Conservation (phyloP, 2,329 filamentous ascomycete species). For the Aspergillus ustus region DNA sequence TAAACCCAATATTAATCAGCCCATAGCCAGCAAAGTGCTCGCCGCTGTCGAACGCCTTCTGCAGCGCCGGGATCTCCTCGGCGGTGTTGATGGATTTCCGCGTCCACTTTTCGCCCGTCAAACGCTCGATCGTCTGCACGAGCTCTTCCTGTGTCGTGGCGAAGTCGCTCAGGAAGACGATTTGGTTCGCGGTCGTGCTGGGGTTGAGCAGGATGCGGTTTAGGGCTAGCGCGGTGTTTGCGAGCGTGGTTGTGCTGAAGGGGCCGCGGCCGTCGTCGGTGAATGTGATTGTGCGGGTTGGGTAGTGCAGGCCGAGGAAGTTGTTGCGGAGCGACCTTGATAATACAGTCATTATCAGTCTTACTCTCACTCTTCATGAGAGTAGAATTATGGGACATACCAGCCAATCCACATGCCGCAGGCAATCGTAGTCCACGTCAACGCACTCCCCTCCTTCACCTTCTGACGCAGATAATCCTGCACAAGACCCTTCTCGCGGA, state of each 20-base stretch:
- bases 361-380: background rate
- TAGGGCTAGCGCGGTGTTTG: slow-evolving; percentile 19
- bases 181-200: slow-evolving; percentile 17
- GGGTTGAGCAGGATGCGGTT: slow-evolving; percentile 16
- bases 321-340: slow-evolving; percentile 15
- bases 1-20: slow-evolving; percentile 19
- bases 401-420: slow-evolving; percentile 23
- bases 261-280: slow-evolving; percentile 14
- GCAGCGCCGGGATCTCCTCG: slow-evolving; percentile 11
- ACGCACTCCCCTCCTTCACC: slow-evolving; percentile 13
- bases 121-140: slow-evolving; percentile 16
- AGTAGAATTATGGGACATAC: background rate
- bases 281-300: slow-evolving; percentile 10
- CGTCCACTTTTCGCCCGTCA: slow-evolving; percentile 17
- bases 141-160: slow-evolving; percentile 20
- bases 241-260: slow-evolving; percentile 19
- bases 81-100: slow-evolving; percentile 14
- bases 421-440: slow-evolving; percentile 24
- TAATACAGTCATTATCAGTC: no score
- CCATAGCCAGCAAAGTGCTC: slow-evolving; percentile 15
- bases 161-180: slow-evolving; percentile 22
- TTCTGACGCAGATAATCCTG: slow-evolving; percentile 20
- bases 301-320: slow-evolving; percentile 16
- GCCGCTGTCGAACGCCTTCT: slow-evolving; percentile 10
- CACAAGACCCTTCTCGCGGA: slow-evolving; percentile 17